Base-by-base conservation (phyloP, 169 alveolate species). In the Plasmodium reichenowi region DNA sequence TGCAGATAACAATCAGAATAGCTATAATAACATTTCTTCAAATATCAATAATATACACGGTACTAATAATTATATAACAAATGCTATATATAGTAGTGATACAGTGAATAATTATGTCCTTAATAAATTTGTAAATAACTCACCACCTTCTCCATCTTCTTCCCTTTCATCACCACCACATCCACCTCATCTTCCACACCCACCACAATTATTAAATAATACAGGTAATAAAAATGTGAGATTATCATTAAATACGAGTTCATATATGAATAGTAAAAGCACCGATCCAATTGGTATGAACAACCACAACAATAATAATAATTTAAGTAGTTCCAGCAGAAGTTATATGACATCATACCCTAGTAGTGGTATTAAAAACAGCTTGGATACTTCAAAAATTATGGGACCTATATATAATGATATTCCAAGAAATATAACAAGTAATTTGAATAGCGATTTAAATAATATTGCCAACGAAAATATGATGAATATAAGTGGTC, bases 1-100 rank as follows among this genome's bases (percentile, higher is more conserved):
- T 80, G 78, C 62, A 80, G 75, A 80, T 67, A 56, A 50, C n/a
- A 80, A 43, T 71, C 83, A 80, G 67, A 80, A 67, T 47, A 67
- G 45, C 48, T 80, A 80, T 59, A 80, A 80, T 62, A 80, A 12
- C 0, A n/a, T 52, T 12, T 13, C 50, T 48, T 29, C 72, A 59
- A 75, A 63, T 75, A 66, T 54, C 17, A 58, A 26, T 5, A 56
- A 38, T 67, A 32, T 56, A 7, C 38, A 48, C 2, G 48, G 52
- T 22, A 29, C 54, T 17, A 20, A 32, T n/a, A 80, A 50, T 56
- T 52, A 60, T 59, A 12, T 43, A 45, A 20, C 45, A 12, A 54
- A 74, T 17, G 45, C 54, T 26, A 22, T 45, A 47, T 59, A 47
- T 67, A 64, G 58, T 22, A 74, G 17, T 50, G 29, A 48, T 38